These are phyloP conservation scores for Vitellaria paradoxa DNA, from an alignment of 179 eudicot genomes.

Conservation along the genomic window DNA sequence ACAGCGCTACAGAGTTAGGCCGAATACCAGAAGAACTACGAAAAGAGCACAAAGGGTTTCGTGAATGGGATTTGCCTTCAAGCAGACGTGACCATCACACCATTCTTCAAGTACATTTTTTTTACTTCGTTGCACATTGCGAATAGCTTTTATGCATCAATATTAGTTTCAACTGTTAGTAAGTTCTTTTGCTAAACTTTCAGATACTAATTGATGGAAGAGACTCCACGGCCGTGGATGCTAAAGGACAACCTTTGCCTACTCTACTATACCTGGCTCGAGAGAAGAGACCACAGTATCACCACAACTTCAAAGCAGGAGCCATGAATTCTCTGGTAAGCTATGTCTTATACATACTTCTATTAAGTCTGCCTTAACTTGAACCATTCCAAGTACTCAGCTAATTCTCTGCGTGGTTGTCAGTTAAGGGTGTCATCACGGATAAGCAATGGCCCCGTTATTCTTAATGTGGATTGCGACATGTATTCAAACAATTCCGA, in stretches of 20 bases:
- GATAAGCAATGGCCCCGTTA: constrained; percentile 52
- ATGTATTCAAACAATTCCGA: constrained; percentile 58
- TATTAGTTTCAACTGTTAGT: not conserved
- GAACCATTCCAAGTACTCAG: no score
- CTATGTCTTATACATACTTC: no score
- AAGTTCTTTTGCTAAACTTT: not conserved
- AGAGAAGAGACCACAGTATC: constrained; percentile 26
- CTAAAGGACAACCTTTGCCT: constrained; percentile 21
- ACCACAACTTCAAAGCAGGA: constrained; percentile 33
- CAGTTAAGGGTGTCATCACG: constrained; percentile 65
- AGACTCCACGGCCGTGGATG: constrained; percentile 3
- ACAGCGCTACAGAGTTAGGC: constrained; percentile 24
- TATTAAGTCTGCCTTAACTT: no score
- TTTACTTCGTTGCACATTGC: not conserved
- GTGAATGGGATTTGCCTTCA: constrained; percentile 30
- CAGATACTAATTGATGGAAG: constrained; percentile 29
- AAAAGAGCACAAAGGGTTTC: constrained; percentile 44
- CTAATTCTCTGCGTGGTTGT: no score
- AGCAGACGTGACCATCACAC: constrained; percentile 51
- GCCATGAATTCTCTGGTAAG: constrained; percentile 29
- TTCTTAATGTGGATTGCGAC: constrained; percentile 66
- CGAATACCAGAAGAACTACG: constrained; percentile 31
- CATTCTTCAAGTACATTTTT: constrained; percentile 43
- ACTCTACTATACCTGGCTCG: constrained; percentile 30
- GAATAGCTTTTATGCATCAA: not conserved